phyloP scores from a whole-genome alignment of 352 stramenopile species.

The Globisporangium perplexum region DNA sequence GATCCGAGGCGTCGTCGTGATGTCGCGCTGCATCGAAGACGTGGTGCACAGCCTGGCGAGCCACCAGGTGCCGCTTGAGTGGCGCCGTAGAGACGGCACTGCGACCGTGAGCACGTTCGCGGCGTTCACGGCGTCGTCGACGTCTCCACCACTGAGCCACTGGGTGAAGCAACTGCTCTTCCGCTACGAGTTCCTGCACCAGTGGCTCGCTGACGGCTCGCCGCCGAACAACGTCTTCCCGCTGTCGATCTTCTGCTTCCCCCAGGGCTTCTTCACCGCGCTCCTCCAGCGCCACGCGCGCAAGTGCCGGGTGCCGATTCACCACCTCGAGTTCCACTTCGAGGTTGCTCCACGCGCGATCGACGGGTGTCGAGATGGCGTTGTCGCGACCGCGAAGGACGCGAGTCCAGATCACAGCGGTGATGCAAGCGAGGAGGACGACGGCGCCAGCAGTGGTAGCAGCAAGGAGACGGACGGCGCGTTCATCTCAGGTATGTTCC shows the following conservation, averaged over 20 bases:
- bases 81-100: slow-evolving; percentile 36
- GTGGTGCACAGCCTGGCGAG: slow-evolving; percentile 41
- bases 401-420: too few relatives aligned
- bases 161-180: slow-evolving; percentile 58
- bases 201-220: slow-evolving; percentile 31
- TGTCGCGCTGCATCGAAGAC: slow-evolving; percentile 52
- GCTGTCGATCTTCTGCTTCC: slow-evolving; percentile 65
- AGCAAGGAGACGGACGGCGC: slow-evolving; percentile 24
- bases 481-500: slow-evolving; percentile 54
- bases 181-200: slow-evolving; percentile 49
- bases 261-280: slow-evolving; percentile 73
- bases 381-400: not conserved
- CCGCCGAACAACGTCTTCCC: slow-evolving; percentile 33
- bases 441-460: not conserved
- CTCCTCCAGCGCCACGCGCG: slow-evolving; percentile 68
- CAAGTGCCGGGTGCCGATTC: slow-evolving; percentile 62
- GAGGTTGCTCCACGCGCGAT: slow-evolving; percentile 42
- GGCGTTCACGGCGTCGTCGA: slow-evolving; percentile 8
- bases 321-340: slow-evolving; percentile 77
- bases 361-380: slow-evolving; percentile 2
- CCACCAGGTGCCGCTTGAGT: slow-evolving; percentile 53
- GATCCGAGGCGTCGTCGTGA: slow-evolving; percentile 45
- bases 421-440: slow-evolving; percentile 8
- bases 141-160: slow-evolving; percentile 20
- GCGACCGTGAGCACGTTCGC: slow-evolving; percentile 7